Percentiles rank a stretch among this genome's conserved stretches.
phyloP scores from a whole-genome alignment of 129 eudicot genomes.

The Artemisia tridentata region DNA sequence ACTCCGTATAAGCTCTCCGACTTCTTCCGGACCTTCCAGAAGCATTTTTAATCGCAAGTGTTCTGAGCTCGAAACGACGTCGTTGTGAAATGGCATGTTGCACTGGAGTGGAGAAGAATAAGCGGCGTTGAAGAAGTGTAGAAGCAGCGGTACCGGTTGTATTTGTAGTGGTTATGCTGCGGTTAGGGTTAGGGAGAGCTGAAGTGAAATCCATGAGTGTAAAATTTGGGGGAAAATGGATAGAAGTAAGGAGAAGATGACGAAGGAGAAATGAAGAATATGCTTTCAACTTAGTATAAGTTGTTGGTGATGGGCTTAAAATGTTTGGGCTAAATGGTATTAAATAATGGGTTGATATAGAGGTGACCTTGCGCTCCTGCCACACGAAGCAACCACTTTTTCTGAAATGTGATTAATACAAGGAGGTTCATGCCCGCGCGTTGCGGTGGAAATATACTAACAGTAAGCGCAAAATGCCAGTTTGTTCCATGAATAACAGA shows the following conservation, averaged over 20 bases:
- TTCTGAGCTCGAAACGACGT: slow-evolving; percentile 24
- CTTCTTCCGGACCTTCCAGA: slow-evolving; percentile 41
- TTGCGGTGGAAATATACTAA: too few species aligned
- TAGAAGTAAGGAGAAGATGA: not conserved
- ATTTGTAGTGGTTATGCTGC: not conserved
- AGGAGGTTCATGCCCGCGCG: too few species aligned
- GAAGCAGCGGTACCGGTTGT: not conserved
- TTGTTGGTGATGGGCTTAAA: slow-evolving; percentile 1
- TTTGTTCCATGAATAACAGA: too few species aligned
- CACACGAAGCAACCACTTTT: too few species aligned
- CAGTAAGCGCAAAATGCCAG: too few species aligned
- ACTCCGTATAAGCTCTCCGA: slow-evolving; percentile 56
- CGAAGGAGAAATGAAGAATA: slow-evolving; percentile 20
- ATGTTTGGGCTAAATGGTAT: slow-evolving; percentile 4
- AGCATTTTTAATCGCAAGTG: slow-evolving; percentile 35
- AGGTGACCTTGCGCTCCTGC: too few species aligned
- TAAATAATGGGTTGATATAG: too few species aligned
- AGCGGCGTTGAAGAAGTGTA: slow-evolving; percentile 21
- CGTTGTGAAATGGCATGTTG: slow-evolving; percentile 18
- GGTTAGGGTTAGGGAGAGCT: slow-evolving; percentile 45
- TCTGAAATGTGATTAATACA: too few species aligned
- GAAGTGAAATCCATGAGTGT: slow-evolving; percentile 45
- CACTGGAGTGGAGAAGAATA: slow-evolving; percentile 17
- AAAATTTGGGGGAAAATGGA: slow-evolving; percentile 11
- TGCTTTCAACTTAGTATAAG: not conserved